Percentiles rank a stretch among this genome's conserved stretches.
These are phyloP conservation scores for Scleromitrula shiraiana DNA, from an alignment of 2,329 filamentous ascomycete genomes.

Conservation along the genomic window DNA sequence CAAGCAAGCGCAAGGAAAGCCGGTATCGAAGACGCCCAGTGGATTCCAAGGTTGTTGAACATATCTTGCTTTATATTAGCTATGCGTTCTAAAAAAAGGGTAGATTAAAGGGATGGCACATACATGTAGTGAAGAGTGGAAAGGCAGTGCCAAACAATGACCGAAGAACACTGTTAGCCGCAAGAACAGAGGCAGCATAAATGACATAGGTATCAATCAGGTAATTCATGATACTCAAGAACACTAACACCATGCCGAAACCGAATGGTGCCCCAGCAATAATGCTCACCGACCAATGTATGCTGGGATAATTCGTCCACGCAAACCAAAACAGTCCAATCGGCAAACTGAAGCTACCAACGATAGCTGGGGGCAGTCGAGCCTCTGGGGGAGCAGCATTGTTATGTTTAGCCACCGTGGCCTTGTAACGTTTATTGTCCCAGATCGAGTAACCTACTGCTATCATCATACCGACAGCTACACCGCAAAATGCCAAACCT, in stretches of 20 bases:
- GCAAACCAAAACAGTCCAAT: slow-evolving; percentile 60
- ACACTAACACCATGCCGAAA: slow-evolving; percentile 50
- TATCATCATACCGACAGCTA: slow-evolving; percentile 56
- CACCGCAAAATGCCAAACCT: slow-evolving; percentile 59
- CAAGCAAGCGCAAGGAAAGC: slow-evolving; percentile 67
- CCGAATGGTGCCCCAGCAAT: slow-evolving; percentile 34
- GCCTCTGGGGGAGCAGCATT: slow-evolving; percentile 59
- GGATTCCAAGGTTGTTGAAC: slow-evolving; percentile 48
- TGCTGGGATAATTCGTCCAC: slow-evolving; percentile 49
- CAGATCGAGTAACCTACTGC: slow-evolving; percentile 47
- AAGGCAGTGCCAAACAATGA: slow-evolving; percentile 64
- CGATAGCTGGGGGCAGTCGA: slow-evolving; percentile 51
- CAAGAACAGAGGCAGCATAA: slow-evolving; percentile 68
- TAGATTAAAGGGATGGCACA: slow-evolving; percentile 2
- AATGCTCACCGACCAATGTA: slow-evolving; percentile 50
- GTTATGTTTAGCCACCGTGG: slow-evolving; percentile 24
- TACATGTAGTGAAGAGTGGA: slow-evolving; percentile 57
- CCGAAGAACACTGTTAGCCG: slow-evolving; percentile 63
- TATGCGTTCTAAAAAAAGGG: no score
- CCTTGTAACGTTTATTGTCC: slow-evolving; percentile 47
- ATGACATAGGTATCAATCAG: slow-evolving; percentile 62
- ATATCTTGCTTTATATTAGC: slow-evolving; percentile 8
- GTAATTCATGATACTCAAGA: slow-evolving; percentile 57
- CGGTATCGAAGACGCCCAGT: slow-evolving; percentile 68
- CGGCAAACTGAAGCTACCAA: slow-evolving; percentile 55